Evolutionary conservation across 768 basidiomycete genomes (phyloP), one percentile per base, ranked within the genome.

Genomic region (Tylopilus intermedius): DNA sequence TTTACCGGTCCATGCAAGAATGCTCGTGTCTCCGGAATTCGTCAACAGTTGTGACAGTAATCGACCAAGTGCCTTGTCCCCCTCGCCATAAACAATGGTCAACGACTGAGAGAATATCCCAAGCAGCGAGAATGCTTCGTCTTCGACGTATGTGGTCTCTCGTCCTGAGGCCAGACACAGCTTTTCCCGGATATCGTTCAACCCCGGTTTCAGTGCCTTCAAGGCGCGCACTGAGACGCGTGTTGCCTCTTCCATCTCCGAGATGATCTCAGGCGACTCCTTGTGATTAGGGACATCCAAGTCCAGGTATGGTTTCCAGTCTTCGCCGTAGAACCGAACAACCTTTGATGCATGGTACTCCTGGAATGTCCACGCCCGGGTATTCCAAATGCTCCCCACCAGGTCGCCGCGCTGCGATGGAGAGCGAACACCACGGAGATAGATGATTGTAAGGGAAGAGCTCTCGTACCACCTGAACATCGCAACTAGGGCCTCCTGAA

Each of bases 391-490:
- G 18, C 50, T 51, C 3, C 5, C 6, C 2, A 29, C 5, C 8
- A 51, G 50, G 9, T 49, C 49, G 10, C 49, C 49, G 22, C 26
- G n/a, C 26, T 26, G 50, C 11, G 42, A 44, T 4, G 43, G 49
- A 18, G 49, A 49, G 49, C 30, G 49, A 13, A 49, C 50, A 1
- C 27, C 43, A 45, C 35, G 43, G 35, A 45, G 43, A 7, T 22
- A 38, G 21, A 58, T 10, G 3, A 58, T 33, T 0, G 51, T 57
- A 35, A 48, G 0, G 7, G 47, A 21, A 1, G 57, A 56, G 14
- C 47, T 47, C 4, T 33, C 7, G 13, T 56, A 58, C 57, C 57
- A 58, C 26, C 32, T 46, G 41, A 50, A 57, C 54, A 57, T 45
- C 22, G 53, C 21, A 1, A 55, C 49, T 14, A 55, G 27, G 0